Evolutionary conservation across 2,329 filamentous ascomycete genomes (phyloP).

Genomic region (Exserohilum turcica): DNA sequence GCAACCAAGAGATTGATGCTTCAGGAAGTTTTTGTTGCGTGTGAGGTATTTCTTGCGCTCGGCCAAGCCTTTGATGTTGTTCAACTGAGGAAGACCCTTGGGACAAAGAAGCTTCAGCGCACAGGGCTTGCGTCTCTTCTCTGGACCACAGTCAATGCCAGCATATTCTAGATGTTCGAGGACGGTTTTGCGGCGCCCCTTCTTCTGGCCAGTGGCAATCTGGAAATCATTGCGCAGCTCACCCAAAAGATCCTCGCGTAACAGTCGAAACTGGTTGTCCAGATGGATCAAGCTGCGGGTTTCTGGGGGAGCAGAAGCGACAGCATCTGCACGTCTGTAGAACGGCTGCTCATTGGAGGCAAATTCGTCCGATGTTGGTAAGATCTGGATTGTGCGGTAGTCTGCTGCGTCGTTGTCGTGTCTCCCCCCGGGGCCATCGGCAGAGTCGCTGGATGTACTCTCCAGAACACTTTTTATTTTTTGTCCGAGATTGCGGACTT

Average conservation of each 20-base stretch:
- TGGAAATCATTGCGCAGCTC: constrained; percentile 68
- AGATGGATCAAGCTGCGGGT: constrained; percentile 59
- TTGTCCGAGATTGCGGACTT: constrained; percentile 60
- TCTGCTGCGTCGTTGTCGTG: constrained; percentile 74
- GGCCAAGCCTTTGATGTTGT: constrained; percentile 20
- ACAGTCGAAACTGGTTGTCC: constrained; percentile 73
- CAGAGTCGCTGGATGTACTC: constrained; percentile 56
- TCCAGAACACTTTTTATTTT: constrained; percentile 55
- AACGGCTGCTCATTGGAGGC: constrained; percentile 58
- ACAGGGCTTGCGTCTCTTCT: constrained; percentile 35
- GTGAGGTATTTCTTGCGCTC: constrained; percentile 55
- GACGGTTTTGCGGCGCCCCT: constrained; percentile 49
- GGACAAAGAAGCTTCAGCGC: constrained; percentile 51
- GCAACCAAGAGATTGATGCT: constrained; percentile 66
- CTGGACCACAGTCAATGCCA: constrained; percentile 47
- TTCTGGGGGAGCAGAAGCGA: constrained; percentile 49
- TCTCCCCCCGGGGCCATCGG: constrained; percentile 62
- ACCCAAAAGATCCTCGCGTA: constrained; percentile 72
- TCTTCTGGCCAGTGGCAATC: constrained; percentile 56
- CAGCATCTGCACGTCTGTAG: constrained; percentile 59
- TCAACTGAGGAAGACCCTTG: constrained; percentile 55
- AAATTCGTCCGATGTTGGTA: constrained; percentile 70
- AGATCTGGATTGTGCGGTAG: constrained; percentile 65
- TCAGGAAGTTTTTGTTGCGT: constrained; percentile 56
- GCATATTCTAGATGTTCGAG: constrained; percentile 50